phyloP scores from a whole-genome alignment of 768 basidiomycete genomes.

The Xanthoconium stramineum region DNA sequence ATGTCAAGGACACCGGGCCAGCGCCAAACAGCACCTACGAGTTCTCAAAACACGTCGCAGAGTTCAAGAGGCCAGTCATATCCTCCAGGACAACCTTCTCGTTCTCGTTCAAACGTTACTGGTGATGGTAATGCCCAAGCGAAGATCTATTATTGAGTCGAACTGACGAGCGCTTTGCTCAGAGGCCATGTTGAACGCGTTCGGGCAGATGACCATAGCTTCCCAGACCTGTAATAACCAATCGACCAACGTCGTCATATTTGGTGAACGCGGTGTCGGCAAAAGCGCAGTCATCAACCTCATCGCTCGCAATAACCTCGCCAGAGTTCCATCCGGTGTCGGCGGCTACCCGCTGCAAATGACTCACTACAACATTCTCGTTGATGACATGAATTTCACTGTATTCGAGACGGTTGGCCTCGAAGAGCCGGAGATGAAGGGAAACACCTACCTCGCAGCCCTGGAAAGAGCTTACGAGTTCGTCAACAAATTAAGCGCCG shows the following conservation, averaged over 20 bases:
- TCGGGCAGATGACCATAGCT: no score
- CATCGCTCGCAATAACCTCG: not conserved
- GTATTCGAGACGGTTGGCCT: not conserved
- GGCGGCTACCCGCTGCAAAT: conserved; percentile 29
- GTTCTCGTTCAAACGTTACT: no score
- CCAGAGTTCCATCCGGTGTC: not conserved
- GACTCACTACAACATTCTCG: conserved; percentile 17
- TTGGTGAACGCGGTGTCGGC: conserved; percentile 3
- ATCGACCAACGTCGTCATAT: conserved; percentile 3
- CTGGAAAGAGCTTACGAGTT: conserved; percentile 13
- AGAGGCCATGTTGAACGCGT: no score
- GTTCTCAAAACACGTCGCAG: no score
- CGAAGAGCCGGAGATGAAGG: not conserved
- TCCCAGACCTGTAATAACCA: no score
- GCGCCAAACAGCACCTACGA: not conserved
- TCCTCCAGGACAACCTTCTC: no score
- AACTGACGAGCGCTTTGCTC: no score
- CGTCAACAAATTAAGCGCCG: conserved; percentile 18
- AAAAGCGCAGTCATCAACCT: conserved; percentile 8
- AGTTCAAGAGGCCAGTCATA: no score
- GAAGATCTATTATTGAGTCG: no score
- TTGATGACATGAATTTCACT: conserved; percentile 1
- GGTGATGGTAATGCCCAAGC: no score
- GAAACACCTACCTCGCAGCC: not conserved
- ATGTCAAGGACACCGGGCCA: not conserved